Evolutionary conservation across 2,329 filamentous ascomycete species (phyloP), one percentile per base, ranked within the genome.

Genomic region (Fusarium nanum): DNA sequence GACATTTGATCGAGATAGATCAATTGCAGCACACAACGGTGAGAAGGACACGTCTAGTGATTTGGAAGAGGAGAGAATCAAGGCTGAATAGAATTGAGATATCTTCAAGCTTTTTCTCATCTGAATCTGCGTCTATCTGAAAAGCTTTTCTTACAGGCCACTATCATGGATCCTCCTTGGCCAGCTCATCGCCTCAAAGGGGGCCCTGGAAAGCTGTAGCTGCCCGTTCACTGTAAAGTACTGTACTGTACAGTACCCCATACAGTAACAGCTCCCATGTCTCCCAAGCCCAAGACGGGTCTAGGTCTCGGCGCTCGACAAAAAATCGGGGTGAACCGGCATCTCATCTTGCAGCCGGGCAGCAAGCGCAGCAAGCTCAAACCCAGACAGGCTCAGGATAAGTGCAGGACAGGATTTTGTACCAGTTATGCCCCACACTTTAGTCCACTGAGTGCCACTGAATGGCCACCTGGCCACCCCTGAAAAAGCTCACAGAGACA

Each of bases 241-340:
- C 53, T 57, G 59, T 25, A 32, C 50, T 11, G 27, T 58, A 72
- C 60, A 63, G 68, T 67, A 60, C 68, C 63, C 68, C 64, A 47
- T 70, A 71, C 68, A 68, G 67, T 70, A 63, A 41, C 48, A 41
- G 56, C 42, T 67, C 65, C 60, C 60, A 64, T 64, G 60, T 47
- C 53, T 65, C 28, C 34, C 50, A 72, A 60, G 64, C 56, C 42
- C 40, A 70, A 61, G 64, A 74, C 65, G 67, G 73, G 73, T 72
- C 71, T 67, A 71, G 74, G 74, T 74, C 71, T 73, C 76, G 76
- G 76, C 73, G 74, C 67, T 71, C 76, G 73, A 72, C 69, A 70
- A 75, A 75, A 71, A 70, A 70, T 79, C 78, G 77, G 77, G 75
- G 74, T 72, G 77, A 79, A 79, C 77, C 77, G 77, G 77, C 70